Evolutionary conservation across 108 stramenopile species (phyloP).

Genomic region (Nitzschia inconspicua): DNA sequence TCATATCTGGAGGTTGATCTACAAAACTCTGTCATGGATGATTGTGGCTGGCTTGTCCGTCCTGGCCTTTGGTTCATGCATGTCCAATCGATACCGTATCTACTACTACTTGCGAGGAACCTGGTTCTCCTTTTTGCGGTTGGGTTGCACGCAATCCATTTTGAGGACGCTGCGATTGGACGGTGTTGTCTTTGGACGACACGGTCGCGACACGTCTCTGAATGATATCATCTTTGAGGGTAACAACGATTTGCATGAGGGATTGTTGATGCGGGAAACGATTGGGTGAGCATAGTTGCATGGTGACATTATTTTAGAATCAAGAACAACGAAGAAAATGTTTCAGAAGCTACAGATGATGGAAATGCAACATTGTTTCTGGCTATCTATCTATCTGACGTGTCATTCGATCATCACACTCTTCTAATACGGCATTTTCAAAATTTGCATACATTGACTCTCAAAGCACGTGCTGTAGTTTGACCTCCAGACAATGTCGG

Average conservation of each 20-base stretch:
- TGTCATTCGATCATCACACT: too few species aligned
- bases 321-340: not conserved
- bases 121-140: conserved; percentile 33
- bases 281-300: not conserved
- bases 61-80: conserved; percentile 50
- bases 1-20: conserved; percentile 27
- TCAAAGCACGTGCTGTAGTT: too few species aligned
- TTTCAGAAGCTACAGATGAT: too few species aligned
- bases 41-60: conserved; percentile 30
- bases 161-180: conserved; percentile 17
- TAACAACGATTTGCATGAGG: conserved; percentile 41
- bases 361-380: too few species aligned
- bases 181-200: conserved; percentile 2
- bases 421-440: too few species aligned
- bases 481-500: too few species aligned
- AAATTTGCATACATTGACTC: too few species aligned
- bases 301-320: not conserved
- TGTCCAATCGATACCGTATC: conserved; percentile 58
- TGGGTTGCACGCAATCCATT: conserved; percentile 19
- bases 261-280: conserved; percentile 42
- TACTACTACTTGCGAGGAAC: conserved; percentile 42
- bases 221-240: conserved; percentile 46
- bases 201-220: not conserved
- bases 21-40: conserved; percentile 39
- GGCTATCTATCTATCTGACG: too few species aligned